A percentile compares a stretch with the other conserved stretches of the same genome.
Conservation (phyloP, 148 eudicot species). For the Cornus kousa region DNA sequence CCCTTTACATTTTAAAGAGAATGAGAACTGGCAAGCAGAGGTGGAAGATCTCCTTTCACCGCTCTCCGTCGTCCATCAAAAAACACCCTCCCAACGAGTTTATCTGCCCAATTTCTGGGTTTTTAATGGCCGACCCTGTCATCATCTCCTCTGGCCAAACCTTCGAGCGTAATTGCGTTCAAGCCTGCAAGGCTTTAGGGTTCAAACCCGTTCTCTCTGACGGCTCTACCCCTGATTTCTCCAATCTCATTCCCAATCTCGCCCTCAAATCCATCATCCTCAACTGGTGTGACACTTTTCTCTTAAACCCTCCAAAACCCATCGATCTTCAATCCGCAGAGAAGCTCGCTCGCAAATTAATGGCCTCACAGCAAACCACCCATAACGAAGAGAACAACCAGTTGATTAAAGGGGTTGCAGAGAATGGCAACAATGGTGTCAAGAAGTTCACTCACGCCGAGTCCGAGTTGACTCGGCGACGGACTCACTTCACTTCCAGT, state of each 20-base stretch:
- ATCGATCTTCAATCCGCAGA: slow-evolving; percentile 38
- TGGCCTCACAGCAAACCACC: slow-evolving; percentile 4
- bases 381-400: slow-evolving; percentile 11
- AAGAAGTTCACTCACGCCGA: slow-evolving; percentile 5
- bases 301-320: slow-evolving; percentile 39
- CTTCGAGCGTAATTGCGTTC: slow-evolving; percentile 70
- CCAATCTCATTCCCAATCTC: slow-evolving; percentile 55
- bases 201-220: slow-evolving; percentile 50
- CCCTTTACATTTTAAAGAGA: slow-evolving; percentile 1
- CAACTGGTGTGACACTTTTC: slow-evolving; percentile 42
- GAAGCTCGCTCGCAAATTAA: slow-evolving; percentile 33
- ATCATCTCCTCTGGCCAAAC: slow-evolving; percentile 85
- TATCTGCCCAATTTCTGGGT: slow-evolving; percentile 64
- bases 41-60: slow-evolving; percentile 64
- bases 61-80: slow-evolving; percentile 27
- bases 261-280: slow-evolving; percentile 63
- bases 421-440: neutral
- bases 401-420: neutral
- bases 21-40: slow-evolving; percentile 56
- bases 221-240: slow-evolving; percentile 58
- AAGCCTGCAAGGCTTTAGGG: slow-evolving; percentile 50
- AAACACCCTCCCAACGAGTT: slow-evolving; percentile 46
- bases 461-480: slow-evolving; percentile 34
- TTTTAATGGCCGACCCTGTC: slow-evolving; percentile 85
- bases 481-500: slow-evolving; percentile 24